phyloP scores from a whole-genome alignment of 257 asterid genomes.

The Solanum okadae region DNA sequence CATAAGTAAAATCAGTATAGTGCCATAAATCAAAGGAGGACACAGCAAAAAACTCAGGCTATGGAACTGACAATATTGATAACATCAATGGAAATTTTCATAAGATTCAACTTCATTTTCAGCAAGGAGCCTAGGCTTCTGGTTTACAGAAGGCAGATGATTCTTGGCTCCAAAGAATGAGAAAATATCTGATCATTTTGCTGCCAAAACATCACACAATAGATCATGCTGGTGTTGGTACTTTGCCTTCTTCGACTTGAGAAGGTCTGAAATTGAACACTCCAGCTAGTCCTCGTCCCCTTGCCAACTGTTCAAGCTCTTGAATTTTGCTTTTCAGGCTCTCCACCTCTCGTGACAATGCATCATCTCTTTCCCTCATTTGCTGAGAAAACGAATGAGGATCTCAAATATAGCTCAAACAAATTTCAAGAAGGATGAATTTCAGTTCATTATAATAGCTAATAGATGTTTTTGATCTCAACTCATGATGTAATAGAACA shows the following conservation, averaged over 20 bases:
- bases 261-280: constrained; percentile 20
- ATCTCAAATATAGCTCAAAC: background rate
- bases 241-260: constrained; percentile 17
- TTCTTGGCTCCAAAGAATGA: constrained; percentile 14
- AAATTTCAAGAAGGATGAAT: background rate
- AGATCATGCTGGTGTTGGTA: constrained; percentile 3
- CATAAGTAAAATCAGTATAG: background rate
- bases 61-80: background rate
- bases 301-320: constrained; percentile 37
- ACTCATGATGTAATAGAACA: background rate
- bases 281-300: constrained; percentile 36
- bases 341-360: constrained; percentile 29
- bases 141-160: background rate
- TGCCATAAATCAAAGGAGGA: background rate
- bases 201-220: background rate
- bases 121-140: background rate
- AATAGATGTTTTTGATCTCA: background rate
- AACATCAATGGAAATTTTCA: background rate
- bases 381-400: constrained; percentile 11
- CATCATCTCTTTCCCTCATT: constrained; percentile 32
- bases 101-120: background rate
- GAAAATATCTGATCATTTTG: background rate
- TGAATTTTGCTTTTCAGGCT: constrained; percentile 20
- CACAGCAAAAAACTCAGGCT: background rate
- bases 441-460: background rate